Conservation (phyloP, 1,284 basidiomycete species). For the Microbotryomycetes sp. region DNA sequence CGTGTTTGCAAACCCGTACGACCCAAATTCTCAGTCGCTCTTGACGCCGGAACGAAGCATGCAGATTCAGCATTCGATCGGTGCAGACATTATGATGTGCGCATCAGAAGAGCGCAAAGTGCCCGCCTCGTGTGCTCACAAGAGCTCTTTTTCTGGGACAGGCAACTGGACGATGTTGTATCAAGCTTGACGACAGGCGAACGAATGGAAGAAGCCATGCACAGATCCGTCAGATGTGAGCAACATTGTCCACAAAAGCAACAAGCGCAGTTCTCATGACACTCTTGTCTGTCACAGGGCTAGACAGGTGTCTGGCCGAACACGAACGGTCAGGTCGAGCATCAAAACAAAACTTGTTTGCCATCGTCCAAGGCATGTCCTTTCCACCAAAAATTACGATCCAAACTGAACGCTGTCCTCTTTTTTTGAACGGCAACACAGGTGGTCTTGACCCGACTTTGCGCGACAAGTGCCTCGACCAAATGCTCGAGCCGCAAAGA, state of each 20-base stretch:
- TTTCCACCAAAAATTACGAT: background rate
- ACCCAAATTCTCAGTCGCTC: slow-evolving; percentile 12
- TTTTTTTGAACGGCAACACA: background rate
- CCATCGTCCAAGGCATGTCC: slow-evolving; percentile 64
- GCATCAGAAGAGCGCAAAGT: too few relatives aligned
- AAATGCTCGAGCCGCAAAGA: slow-evolving; percentile 58
- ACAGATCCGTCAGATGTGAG: slow-evolving; percentile 30
- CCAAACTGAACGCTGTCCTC: background rate
- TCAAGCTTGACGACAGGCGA: slow-evolving; percentile 25
- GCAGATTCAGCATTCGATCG: slow-evolving; percentile 63
- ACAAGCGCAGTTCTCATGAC: too few relatives aligned
- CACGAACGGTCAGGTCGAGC: slow-evolving; percentile 60
- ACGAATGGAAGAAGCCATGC: slow-evolving; percentile 69
- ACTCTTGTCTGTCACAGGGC: slow-evolving; percentile 45
- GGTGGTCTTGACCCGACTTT: slow-evolving; percentile 58
- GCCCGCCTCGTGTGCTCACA: too few relatives aligned
- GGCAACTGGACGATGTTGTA: slow-evolving; percentile 72
- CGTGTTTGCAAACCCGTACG: slow-evolving; percentile 70
- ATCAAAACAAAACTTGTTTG: slow-evolving; percentile 67
- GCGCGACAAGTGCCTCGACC: slow-evolving; percentile 63
- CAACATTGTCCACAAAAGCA: too few relatives aligned
- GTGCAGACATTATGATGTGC: slow-evolving; percentile 77
- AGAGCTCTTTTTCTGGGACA: background rate
- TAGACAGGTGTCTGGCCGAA: slow-evolving; percentile 69
- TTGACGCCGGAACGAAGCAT: slow-evolving; percentile 68